Conservation (phyloP, 345 rosid genomes). For the Moricandia moricandioides region DNA sequence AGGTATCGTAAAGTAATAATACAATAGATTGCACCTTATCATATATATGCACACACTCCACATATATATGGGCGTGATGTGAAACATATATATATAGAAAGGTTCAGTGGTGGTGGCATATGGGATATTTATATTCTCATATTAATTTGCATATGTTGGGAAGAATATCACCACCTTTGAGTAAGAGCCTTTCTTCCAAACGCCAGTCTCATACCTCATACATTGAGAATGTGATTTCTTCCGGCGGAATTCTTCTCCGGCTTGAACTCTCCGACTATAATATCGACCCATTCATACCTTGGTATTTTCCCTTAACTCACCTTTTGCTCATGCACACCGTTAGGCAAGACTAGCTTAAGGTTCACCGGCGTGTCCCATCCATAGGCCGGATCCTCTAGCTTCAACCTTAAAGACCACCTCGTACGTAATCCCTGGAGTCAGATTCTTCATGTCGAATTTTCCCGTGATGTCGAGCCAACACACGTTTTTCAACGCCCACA, state of each 20-base stretch:
- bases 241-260: constrained; percentile 28
- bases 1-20: not conserved
- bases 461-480: constrained; percentile 64
- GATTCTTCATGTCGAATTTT: constrained; percentile 43
- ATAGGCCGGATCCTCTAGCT: constrained; percentile 41
- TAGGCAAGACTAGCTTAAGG: constrained; percentile 44
- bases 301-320: constrained; percentile 35
- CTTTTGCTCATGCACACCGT: constrained; percentile 39
- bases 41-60: not conserved
- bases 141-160: constrained; percentile 37
- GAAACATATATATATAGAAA: not conserved
- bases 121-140: not conserved
- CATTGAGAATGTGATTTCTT: constrained; percentile 50
- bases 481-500: constrained; percentile 46
- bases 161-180: constrained; percentile 55
- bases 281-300: constrained; percentile 52
- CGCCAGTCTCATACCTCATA: constrained; percentile 44
- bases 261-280: constrained; percentile 46
- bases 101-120: not conserved
- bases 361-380: constrained; percentile 65
- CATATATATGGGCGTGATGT: not conserved
- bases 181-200: constrained; percentile 57
- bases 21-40: constrained; percentile 1
- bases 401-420: constrained; percentile 50
- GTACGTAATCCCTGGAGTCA: constrained; percentile 50